Conservation (phyloP, 2,329 filamentous ascomycete species). For the Zymoseptoria crescenta region DNA sequence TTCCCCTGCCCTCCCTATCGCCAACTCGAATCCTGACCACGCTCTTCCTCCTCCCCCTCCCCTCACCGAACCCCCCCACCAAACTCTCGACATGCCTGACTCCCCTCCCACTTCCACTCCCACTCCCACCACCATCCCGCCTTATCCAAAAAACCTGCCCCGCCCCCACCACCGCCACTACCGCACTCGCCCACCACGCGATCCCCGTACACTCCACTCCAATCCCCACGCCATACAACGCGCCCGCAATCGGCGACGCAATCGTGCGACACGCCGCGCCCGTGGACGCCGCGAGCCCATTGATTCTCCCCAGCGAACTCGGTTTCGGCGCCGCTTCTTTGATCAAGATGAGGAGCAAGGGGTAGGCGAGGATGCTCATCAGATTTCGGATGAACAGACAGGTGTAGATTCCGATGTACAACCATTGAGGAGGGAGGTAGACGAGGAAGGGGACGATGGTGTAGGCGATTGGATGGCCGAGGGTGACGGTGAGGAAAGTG, state of each 20-base stretch:
- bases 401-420: conserved; percentile 58
- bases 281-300: conserved; percentile 62
- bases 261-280: conserved; percentile 65
- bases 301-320: conserved; percentile 59
- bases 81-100: conserved; percentile 20
- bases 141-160: conserved; percentile 50
- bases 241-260: conserved; percentile 59
- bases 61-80: conserved; percentile 24
- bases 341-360: conserved; percentile 61
- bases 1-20: too few species aligned
- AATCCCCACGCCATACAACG: conserved; percentile 57
- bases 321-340: conserved; percentile 62
- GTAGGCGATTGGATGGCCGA: conserved; percentile 60
- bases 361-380: conserved; percentile 61
- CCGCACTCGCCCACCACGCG: conserved; percentile 53
- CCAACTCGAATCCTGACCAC: conserved; percentile 23
- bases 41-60: conserved; percentile 15
- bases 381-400: conserved; percentile 59
- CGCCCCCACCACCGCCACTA: conserved; percentile 49
- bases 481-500: conserved; percentile 56
- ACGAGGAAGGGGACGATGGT: conserved; percentile 61
- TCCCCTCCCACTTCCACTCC: too few species aligned
- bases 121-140: conserved; percentile 36
- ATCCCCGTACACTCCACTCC: conserved; percentile 52
- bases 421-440: conserved; percentile 45